Evolutionary conservation across 768 basidiomycete genomes (phyloP).

Genomic region (Pilatotrama ljubarskyi): DNA sequence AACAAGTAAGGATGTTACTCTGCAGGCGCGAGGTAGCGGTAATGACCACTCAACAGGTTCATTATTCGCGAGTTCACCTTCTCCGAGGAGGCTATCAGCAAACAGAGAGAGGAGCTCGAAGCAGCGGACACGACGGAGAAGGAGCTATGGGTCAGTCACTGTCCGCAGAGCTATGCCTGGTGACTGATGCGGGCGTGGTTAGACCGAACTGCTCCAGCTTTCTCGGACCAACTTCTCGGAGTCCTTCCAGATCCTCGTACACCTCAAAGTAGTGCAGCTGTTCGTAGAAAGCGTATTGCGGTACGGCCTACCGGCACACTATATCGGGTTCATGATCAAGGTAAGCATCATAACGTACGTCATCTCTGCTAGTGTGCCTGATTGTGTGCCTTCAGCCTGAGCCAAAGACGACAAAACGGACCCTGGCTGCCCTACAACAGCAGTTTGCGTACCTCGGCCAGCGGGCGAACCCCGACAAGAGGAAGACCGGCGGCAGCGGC

Average conservation of each 20-base stretch:
- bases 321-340: slow-evolving; percentile 78
- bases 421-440: slow-evolving; percentile 65
- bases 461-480: slow-evolving; percentile 42
- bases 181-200: slow-evolving; percentile 8
- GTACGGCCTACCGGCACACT: slow-evolving; percentile 93
- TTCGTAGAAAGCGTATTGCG: slow-evolving; percentile 95
- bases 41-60: slow-evolving; percentile 53
- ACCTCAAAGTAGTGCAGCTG: slow-evolving; percentile 86
- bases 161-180: background rate
- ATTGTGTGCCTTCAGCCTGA: slow-evolving; percentile 63
- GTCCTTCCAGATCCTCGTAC: slow-evolving; percentile 90
- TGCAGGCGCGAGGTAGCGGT: background rate
- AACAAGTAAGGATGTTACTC: slow-evolving; percentile 69
- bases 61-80: slow-evolving; percentile 93
- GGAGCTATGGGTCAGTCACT: slow-evolving; percentile 85
- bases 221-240: slow-evolving; percentile 97
- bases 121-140: slow-evolving; percentile 85
- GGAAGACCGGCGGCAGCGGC: slow-evolving; percentile 39
- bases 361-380: background rate
- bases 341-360: slow-evolving; percentile 39
- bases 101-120: slow-evolving; percentile 79
- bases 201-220: slow-evolving; percentile 90
- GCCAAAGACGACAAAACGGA: slow-evolving; percentile 78
- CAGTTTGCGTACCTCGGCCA: slow-evolving; percentile 83
- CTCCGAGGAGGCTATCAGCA: slow-evolving; percentile 77